Evolutionary conservation across 495 filamentous ascomycete genomes (phyloP).

Genomic region (Tuber melanosporum): DNA sequence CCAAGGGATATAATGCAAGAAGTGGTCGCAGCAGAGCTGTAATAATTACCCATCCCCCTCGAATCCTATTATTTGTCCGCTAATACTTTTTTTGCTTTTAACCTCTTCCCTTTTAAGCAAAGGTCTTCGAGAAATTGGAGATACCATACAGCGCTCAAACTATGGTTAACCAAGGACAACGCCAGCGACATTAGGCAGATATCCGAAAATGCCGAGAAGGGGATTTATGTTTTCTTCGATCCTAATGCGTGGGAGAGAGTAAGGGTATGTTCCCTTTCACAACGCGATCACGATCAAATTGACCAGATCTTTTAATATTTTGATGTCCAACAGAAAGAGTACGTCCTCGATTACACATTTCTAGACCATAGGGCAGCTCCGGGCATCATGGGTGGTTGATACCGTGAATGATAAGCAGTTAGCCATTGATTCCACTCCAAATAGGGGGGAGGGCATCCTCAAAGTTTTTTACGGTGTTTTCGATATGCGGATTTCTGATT

Average conservation of each 20-base stretch:
- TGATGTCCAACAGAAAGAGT: constrained; percentile 37
- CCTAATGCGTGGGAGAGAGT: constrained; percentile 61
- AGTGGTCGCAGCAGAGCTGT: constrained; percentile 60
- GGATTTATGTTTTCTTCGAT: constrained; percentile 68
- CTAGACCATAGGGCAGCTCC: constrained; percentile 36
- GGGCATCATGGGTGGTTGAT: constrained; percentile 24
- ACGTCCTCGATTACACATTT: constrained; percentile 40
- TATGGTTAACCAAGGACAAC: constrained; percentile 68
- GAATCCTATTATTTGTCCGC: background rate
- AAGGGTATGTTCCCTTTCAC: constrained; percentile 50
- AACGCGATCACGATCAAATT: constrained; percentile 10
- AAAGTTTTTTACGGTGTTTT: background rate
- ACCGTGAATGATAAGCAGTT: background rate
- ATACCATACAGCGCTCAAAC: constrained; percentile 64
- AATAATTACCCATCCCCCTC: constrained; percentile 18
- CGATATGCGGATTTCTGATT: background rate
- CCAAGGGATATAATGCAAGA: constrained; percentile 67
- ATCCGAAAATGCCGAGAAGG: constrained; percentile 57
- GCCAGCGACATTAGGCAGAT: constrained; percentile 51
- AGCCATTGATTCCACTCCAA: background rate
- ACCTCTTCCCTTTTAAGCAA: constrained; percentile 9
- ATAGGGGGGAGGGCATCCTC: background rate
- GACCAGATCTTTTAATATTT: background rate
- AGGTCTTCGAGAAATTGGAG: constrained; percentile 60
- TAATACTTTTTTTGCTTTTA: constrained; percentile 6